Percentiles rank a stretch among this genome's conserved stretches.
phyloP scores from a whole-genome alignment of 345 rosid genomes.

The Physaria fendleri region DNA sequence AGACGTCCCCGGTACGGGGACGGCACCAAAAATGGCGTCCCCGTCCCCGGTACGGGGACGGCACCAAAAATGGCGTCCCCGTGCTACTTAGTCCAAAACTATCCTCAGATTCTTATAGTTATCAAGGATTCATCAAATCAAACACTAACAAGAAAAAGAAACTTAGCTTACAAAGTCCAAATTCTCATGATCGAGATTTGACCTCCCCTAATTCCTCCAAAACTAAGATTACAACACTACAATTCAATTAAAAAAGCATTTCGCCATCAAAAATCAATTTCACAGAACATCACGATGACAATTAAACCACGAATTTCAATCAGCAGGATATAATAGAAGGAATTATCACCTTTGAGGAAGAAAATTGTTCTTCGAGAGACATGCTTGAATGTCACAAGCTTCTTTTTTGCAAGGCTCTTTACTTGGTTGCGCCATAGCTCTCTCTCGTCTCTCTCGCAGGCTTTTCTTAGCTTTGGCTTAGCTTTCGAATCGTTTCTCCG shows the following conservation, averaged over 20 bases:
- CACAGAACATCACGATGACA: neutral
- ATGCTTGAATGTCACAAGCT: slow-evolving; percentile 88
- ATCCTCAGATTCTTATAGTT: too few species aligned
- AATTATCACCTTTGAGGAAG: slow-evolving; percentile 52
- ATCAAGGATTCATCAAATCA: neutral
- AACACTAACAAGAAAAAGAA: neutral
- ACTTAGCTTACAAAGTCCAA: neutral
- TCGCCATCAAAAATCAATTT: neutral
- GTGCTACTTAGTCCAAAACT: too few species aligned
- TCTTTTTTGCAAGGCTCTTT: slow-evolving; percentile 93
- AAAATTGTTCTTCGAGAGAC: slow-evolving; percentile 82
- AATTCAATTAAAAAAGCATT: neutral
- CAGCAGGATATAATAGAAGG: neutral
- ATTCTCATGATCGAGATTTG: neutral
- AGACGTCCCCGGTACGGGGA: too few species aligned
- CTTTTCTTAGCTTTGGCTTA: neutral
- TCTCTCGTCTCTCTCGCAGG: neutral
- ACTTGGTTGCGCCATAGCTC: slow-evolving; percentile 54
- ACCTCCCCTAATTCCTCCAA: slow-evolving; percentile 11
- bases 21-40: too few species aligned
- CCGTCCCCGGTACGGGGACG: too few species aligned
- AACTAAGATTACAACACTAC: neutral
- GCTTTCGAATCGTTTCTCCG: too few species aligned
- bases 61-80: too few species aligned
- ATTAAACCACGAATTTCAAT: neutral